phyloP scores from a whole-genome alignment of 108 stramenopile genomes.

The Fragilaria radians region DNA sequence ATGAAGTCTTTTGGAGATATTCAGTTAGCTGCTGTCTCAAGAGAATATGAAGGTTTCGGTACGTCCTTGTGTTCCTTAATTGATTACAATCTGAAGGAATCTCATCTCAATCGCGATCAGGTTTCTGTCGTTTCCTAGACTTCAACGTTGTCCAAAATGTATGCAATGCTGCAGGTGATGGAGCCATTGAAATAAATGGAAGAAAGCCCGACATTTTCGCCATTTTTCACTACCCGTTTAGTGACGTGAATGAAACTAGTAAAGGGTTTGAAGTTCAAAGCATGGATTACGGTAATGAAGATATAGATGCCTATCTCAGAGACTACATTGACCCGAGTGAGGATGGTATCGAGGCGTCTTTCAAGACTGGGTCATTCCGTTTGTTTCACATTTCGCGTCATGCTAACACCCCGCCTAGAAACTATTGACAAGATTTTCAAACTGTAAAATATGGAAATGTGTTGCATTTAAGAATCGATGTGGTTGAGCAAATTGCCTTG shows the following conservation, averaged over 20 bases:
- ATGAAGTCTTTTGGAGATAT: slow-evolving; percentile 16
- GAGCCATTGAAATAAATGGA: neutral
- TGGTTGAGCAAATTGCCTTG: too few relatives aligned
- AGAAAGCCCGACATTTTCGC: neutral
- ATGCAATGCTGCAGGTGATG: neutral
- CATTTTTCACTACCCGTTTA: neutral
- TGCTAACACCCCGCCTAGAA: too few relatives aligned
- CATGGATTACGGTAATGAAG: neutral
- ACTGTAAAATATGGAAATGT: too few relatives aligned
- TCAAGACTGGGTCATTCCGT: too few relatives aligned
- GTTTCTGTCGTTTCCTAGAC: neutral
- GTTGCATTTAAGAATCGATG: too few relatives aligned
- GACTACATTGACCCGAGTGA: neutral
- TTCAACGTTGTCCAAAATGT: neutral
- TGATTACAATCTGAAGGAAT: neutral
- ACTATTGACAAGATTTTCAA: too few relatives aligned
- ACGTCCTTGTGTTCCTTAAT: neutral
- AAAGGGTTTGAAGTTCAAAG: neutral
- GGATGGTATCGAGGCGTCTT: neutral
- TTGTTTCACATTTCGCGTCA: too few relatives aligned
- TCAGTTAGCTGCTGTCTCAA: slow-evolving; percentile 11
- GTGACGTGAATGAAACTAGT: neutral
- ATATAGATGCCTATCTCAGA: neutral
- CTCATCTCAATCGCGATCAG: neutral
- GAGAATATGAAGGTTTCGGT: slow-evolving; percentile 16